Conservation (phyloP, 148 eudicot genomes). For the Amaranthus palmeri region DNA sequence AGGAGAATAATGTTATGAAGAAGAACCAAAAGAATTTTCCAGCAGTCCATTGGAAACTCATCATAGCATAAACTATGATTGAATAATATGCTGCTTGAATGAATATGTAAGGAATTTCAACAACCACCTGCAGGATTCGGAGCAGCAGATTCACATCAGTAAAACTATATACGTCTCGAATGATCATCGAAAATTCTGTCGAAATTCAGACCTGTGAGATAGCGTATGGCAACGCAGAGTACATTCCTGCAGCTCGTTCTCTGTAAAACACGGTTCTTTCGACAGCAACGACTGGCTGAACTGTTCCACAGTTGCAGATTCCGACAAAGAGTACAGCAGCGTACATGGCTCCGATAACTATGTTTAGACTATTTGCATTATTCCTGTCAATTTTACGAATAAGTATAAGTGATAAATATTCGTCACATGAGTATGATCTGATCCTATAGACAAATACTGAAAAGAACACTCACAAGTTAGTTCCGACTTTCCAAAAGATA, state of each 20-base stretch:
- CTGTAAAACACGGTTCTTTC: slow-evolving; percentile 82
- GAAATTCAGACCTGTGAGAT: slow-evolving; percentile 53
- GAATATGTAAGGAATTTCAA: slow-evolving; percentile 77
- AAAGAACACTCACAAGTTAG: slow-evolving; percentile 35
- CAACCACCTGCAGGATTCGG: slow-evolving; percentile 47
- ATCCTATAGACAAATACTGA: not conserved
- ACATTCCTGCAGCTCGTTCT: slow-evolving; percentile 92
- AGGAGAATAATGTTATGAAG: slow-evolving; percentile 72
- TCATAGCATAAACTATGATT: slow-evolving; percentile 82
- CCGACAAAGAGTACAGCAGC: slow-evolving; percentile 69
- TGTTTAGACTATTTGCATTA: slow-evolving; percentile 46
- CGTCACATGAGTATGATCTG: not conserved
- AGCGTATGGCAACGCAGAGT: slow-evolving; percentile 87
- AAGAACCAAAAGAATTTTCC: slow-evolving; percentile 89
- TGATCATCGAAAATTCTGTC: not conserved
- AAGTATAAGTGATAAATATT: not conserved
- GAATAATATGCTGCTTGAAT: slow-evolving; percentile 58
- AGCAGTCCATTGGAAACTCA: slow-evolving; percentile 78
- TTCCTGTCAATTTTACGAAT: slow-evolving; percentile 28
- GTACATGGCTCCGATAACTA: slow-evolving; percentile 80
- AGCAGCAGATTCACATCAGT: no score
- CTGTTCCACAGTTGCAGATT: slow-evolving; percentile 62
- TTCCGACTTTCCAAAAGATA: slow-evolving; percentile 68
- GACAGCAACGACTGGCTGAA: slow-evolving; percentile 69
- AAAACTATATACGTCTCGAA: not conserved